Base-by-base conservation (phyloP, 176 grass and related monocot genomes). In the Olyra latifolia region DNA sequence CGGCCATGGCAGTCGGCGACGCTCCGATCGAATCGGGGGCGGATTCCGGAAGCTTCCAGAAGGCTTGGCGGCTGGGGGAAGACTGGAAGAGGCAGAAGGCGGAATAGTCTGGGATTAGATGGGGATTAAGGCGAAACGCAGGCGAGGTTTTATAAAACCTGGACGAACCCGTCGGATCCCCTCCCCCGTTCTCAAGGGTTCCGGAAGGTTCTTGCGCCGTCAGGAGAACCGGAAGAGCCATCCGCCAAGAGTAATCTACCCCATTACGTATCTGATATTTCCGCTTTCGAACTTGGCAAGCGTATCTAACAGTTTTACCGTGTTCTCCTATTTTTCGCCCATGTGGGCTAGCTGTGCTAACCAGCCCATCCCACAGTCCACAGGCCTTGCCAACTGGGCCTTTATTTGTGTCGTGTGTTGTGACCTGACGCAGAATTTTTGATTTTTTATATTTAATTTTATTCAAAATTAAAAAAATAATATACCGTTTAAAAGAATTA, bases 141-240 rank as follows among this genome's bases (percentile, higher is more conserved):
- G 22, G 30, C 24, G 68, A 86, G 82, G 64, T 91, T 89, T 60
- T 93, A 68, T 84, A 91, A 90, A 82, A 97, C 64, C 6, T 80
- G 61, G 59, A 20, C 49, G 39, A 87, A 45, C 42, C 6, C n/a
- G 54, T 38, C 0, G n/a, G 30, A 69, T 66, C 84, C 4, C 90
- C 78, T 81, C 4, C 1, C 32, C 90, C 78, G 5, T 88, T 85
- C 83, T 77, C 75, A 8, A 83, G 66, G 40, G 71, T 89, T 92
- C 91, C 79, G 27, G 87, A 92, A 92, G 39, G 70, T 89, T 92
- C 90, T 35, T 35, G 32, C 32, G 32, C 32, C 32, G 5, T 35
- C 32, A 35, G 32, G 32, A 35, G 32, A n/a, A n/a, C n/a, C n/a
- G n/a, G n/a, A n/a, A n/a, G n/a, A n/a, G n/a, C n/a, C n/a, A n/a